Conservation (phyloP, 768 basidiomycete genomes). For the Hypholoma sublateritium region DNA sequence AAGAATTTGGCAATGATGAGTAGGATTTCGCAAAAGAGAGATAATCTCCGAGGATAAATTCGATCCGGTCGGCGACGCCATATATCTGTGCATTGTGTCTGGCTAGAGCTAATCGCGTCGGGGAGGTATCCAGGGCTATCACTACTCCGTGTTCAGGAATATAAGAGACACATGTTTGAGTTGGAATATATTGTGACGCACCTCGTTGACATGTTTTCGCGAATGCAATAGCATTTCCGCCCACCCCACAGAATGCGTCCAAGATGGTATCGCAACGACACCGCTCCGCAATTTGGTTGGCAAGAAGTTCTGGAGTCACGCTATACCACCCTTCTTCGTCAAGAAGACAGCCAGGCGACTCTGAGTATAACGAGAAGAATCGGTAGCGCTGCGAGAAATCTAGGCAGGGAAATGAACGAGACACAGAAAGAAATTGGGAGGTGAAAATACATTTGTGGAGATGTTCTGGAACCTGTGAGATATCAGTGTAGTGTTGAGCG, state of each 20-base stretch:
- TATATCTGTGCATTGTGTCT: constrained; percentile 93
- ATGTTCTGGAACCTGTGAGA: constrained; percentile 70
- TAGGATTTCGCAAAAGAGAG: constrained; percentile 70
- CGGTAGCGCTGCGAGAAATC: constrained; percentile 86
- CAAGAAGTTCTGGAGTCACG: constrained; percentile 93
- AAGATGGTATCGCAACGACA: constrained; percentile 84
- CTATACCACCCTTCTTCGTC: constrained; percentile 99
- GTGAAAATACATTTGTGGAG: constrained; percentile 75
- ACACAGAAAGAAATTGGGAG: not conserved
- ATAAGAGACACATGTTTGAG: not conserved
- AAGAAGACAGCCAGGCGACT: constrained; percentile 72
- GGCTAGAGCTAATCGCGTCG: constrained; percentile 83
- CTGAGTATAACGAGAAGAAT: constrained; percentile 76
- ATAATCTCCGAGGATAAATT: constrained; percentile 90
- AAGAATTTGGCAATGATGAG: constrained; percentile 26
- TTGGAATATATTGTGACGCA: constrained; percentile 34
- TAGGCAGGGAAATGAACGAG: constrained; percentile 28
- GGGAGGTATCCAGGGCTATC: constrained; percentile 89
- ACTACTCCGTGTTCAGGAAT: constrained; percentile 50
- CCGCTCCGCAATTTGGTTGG: constrained; percentile 88
- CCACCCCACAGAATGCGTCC: constrained; percentile 97
- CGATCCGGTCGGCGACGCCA: constrained; percentile 93
- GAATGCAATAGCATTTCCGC: constrained; percentile 97
- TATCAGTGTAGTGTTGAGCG: constrained; percentile 67
- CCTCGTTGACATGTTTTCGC: constrained; percentile 94